Percentiles rank a stretch among this genome's conserved stretches.
phyloP scores from a whole-genome alignment of 257 asterid genomes.

The Scutellaria barbata region DNA sequence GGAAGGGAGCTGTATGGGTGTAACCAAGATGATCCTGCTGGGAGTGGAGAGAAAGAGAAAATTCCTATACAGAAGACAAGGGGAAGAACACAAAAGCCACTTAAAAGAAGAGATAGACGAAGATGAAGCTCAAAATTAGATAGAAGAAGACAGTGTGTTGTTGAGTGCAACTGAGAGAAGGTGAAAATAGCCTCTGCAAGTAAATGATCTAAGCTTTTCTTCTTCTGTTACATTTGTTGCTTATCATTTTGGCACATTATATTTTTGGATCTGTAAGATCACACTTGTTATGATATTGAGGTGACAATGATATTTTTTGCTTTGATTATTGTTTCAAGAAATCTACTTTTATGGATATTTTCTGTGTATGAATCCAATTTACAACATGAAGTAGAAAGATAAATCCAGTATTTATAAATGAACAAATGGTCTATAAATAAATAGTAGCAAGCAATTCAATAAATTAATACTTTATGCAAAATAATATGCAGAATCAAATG shows the following conservation, averaged over 20 bases:
- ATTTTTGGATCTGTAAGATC: background rate
- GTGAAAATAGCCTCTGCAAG: constrained; percentile 9
- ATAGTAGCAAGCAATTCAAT: no score
- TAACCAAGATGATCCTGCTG: constrained; percentile 51
- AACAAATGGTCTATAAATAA: background rate
- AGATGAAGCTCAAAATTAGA: constrained; percentile 39
- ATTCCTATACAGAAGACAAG: constrained; percentile 54
- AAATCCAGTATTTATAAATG: background rate
- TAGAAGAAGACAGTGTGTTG: constrained; percentile 51
- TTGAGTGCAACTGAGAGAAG: constrained; percentile 50
- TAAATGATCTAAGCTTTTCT: background rate
- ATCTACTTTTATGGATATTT: constrained; percentile 8
- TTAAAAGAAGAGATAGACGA: constrained; percentile 50
- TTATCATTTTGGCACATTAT: constrained; percentile 31
- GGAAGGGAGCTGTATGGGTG: constrained; percentile 43
- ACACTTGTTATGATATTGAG: constrained; percentile 7
- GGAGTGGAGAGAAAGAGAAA: constrained; percentile 56
- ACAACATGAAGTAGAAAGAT: background rate
- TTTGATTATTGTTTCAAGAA: constrained; percentile 12
- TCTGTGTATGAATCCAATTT: background rate
- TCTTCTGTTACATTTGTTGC: constrained; percentile 25
- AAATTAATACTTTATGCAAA: no score
- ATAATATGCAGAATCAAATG: no score
- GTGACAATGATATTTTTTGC: constrained; percentile 13
- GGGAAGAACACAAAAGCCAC: constrained; percentile 60